Evolutionary conservation across 2,329 filamentous ascomycete genomes (phyloP).

Genomic region (Talaromyces funiculosus): DNA sequence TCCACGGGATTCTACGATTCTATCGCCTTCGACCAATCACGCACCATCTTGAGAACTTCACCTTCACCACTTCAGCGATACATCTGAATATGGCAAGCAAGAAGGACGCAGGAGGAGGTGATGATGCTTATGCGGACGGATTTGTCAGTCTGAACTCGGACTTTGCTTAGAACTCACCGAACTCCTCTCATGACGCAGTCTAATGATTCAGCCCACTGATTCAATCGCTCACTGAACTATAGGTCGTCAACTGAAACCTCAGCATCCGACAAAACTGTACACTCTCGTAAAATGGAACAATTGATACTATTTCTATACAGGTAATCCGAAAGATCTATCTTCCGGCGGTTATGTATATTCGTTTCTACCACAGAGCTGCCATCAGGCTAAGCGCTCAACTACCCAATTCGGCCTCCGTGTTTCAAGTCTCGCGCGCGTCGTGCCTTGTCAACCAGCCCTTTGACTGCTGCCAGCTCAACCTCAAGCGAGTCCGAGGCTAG

Average conservation of each 20-base stretch:
- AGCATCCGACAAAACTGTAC: not conserved
- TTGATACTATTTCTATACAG: not conserved
- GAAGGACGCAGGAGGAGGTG: not conserved
- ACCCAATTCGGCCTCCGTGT: not conserved
- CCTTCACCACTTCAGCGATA: not conserved
- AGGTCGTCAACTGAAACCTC: not conserved
- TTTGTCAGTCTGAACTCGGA: not conserved
- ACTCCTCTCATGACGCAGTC: not conserved
- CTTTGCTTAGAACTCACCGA: not conserved
- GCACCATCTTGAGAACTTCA: not conserved
- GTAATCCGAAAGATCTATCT: not conserved
- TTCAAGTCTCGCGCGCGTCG: constrained; percentile 6
- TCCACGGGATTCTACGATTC: constrained; percentile 8
- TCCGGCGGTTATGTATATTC: constrained; percentile 4
- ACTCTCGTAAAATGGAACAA: not conserved
- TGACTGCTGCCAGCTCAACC: not conserved
- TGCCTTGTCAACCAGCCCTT: constrained; percentile 11
- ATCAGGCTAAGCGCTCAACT: not conserved
- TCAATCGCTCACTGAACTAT: not conserved
- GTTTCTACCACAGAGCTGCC: not conserved
- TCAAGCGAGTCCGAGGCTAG: not conserved
- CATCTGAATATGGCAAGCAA: not conserved
- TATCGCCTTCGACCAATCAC: constrained; percentile 7
- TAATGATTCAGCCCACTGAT: not conserved
- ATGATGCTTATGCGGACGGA: not conserved